Evolutionary conservation across 768 basidiomycete genomes (phyloP).

Genomic region (Xerocomus brunneocitrinus): DNA sequence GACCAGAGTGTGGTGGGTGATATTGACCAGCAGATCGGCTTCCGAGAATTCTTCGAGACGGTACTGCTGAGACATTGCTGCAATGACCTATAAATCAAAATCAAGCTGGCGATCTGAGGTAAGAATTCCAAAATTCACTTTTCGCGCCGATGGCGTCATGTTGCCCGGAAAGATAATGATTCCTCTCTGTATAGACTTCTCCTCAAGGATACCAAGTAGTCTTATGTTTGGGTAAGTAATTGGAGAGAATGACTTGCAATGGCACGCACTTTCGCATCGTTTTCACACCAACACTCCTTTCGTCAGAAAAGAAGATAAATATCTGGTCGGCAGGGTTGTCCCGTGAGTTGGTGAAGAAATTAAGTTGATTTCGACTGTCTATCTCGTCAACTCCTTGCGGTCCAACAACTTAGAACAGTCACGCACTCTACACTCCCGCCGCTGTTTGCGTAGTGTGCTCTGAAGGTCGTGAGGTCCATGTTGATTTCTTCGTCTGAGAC

Average conservation of each 20-base stretch:
- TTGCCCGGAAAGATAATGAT: conserved; percentile 94
- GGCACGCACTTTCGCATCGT: conserved; percentile 88
- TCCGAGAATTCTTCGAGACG: conserved; percentile 95
- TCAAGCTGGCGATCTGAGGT: neutral
- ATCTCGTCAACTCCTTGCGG: conserved; percentile 4
- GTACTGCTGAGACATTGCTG: conserved; percentile 82
- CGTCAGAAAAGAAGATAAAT: conserved; percentile 94
- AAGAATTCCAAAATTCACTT: conserved; percentile 46
- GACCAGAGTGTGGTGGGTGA: conserved; percentile 92
- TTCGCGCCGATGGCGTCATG: conserved; percentile 96
- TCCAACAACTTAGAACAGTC: neutral
- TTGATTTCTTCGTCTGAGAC: conserved; percentile 93
- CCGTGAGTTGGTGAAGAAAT: conserved; percentile 81
- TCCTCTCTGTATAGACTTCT: conserved; percentile 84
- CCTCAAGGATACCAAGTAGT: conserved; percentile 84
- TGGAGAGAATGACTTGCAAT: neutral
- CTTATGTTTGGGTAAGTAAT: conserved; percentile 38
- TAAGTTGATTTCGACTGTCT: conserved; percentile 77
- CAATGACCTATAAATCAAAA: conserved; percentile 66
- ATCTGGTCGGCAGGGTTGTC: conserved; percentile 72
- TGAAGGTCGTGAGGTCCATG: conserved; percentile 81
- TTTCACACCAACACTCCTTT: conserved; percentile 92
- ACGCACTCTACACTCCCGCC: conserved; percentile 84
- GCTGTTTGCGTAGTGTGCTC: conserved; percentile 62
- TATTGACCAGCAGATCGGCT: conserved; percentile 94